These are phyloP conservation scores for Trebouxia sp. DNA, from an alignment of 139 green algal species.

Conservation along the genomic window DNA sequence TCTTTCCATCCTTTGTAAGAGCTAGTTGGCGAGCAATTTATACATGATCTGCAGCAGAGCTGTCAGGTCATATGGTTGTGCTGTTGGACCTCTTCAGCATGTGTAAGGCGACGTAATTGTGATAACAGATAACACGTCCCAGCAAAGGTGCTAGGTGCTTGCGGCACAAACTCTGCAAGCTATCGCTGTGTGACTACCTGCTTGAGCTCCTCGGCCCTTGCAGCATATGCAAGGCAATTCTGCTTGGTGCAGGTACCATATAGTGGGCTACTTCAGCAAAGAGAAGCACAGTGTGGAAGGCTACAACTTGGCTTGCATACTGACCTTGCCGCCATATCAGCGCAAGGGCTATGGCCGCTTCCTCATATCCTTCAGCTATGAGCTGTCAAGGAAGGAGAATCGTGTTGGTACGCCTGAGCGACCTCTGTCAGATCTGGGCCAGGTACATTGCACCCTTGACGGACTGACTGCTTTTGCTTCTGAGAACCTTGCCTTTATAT, in stretches of 20 bases:
- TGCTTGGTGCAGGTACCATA: slow-evolving; percentile 69
- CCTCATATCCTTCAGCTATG: slow-evolving; percentile 98
- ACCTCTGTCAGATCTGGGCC: slow-evolving; percentile 94
- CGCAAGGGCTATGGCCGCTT: slow-evolving; percentile 98
- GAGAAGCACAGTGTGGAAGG: slow-evolving; percentile 87
- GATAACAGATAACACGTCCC: too few relatives aligned
- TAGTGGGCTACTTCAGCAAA: slow-evolving; percentile 94
- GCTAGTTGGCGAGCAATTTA: not conserved
- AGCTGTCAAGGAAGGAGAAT: slow-evolving; percentile 95
- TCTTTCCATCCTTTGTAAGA: not conserved
- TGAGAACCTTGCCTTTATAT: too few relatives aligned
- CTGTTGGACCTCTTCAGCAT: too few relatives aligned
- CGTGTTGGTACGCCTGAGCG: slow-evolving; percentile 94
- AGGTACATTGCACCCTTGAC: too few relatives aligned
- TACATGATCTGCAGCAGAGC: not conserved
- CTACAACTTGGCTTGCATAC: slow-evolving; percentile 99
- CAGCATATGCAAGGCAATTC: too few relatives aligned
- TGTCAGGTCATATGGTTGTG: too few relatives aligned
- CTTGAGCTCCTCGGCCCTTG: too few relatives aligned
- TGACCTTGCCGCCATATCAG: slow-evolving; percentile 97
- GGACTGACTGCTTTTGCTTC: too few relatives aligned
- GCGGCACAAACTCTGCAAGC: too few relatives aligned
- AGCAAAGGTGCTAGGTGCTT: too few relatives aligned
- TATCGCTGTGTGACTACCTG: too few relatives aligned
- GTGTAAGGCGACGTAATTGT: too few relatives aligned